These are phyloP conservation scores for Mortierella sp. DNA, from an alignment of 371 early-diverging fungal genomes.

Conservation along the genomic window DNA sequence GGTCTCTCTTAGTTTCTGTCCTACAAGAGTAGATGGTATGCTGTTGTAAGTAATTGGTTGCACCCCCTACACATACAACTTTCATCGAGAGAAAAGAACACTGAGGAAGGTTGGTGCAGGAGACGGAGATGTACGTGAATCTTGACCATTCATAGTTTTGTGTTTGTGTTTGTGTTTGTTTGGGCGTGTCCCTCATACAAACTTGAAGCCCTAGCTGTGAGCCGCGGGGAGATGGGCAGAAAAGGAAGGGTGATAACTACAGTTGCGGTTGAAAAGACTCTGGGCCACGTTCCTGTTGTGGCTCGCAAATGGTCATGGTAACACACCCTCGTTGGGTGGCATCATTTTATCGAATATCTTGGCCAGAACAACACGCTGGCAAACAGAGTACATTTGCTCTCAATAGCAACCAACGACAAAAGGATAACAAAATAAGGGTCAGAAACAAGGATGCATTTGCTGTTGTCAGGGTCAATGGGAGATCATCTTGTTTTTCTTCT, in stretches of 20 bases:
- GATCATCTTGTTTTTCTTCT: too few relatives aligned
- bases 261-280: not conserved
- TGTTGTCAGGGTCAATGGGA: too few relatives aligned
- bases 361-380: not conserved
- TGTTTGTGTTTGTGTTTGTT: not conserved
- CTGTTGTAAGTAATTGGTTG: not conserved
- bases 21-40: not conserved
- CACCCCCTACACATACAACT: not conserved
- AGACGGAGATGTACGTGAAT: not conserved
- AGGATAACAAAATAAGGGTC: not conserved
- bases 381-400: not conserved
- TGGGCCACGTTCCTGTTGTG: too few relatives aligned
- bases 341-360: not conserved
- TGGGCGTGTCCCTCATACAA: not conserved
- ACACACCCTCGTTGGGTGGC: conserved; percentile 12
- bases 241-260: not conserved
- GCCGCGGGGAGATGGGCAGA: not conserved
- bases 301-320: conserved; percentile 9
- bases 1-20: not conserved
- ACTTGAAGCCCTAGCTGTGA: not conserved
- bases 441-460: too few relatives aligned
- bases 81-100: not conserved
- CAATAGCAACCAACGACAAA: not conserved
- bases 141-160: not conserved
- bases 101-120: not conserved